Evolutionary conservation across 1,284 basidiomycete species (phyloP), one percentile per base, ranked within the genome.

Genomic region (Heliocybe sulcata): DNA sequence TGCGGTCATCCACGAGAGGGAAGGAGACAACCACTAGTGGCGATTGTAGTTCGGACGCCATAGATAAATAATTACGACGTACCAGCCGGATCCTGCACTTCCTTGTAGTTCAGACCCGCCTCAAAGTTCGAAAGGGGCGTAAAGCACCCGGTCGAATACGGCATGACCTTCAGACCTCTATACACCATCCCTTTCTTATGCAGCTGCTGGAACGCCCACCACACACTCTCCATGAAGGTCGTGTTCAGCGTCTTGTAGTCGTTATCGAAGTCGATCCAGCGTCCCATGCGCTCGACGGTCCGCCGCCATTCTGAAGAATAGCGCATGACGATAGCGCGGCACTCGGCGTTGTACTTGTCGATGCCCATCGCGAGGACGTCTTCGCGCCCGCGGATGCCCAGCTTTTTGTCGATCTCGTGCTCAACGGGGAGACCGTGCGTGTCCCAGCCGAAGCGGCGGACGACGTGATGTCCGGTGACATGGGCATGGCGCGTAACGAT

Each of bases 221-320:
- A 99, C 14, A 98, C 93, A 48, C 86, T 89, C 77, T 99, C 97
- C 97, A 99, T 99, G 71, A 94, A 99, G 22, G 83, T 78, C 4
- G 86, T 73, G 69, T 99, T 92, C 60, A 99, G 81, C 12, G 97
- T 99, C 77, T 98, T 98, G 82, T 99, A 99, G 63, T 97, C 97
- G 62, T 97, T 92, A 74, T 99, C 97, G 67, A 99, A 99, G 72
- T 99, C 97, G 73, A 99, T 99, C 97, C 97, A 99, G 59, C 97
- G 85, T 38, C 96, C 97, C 88, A 99, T 96, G 59, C 97, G 85
- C 72, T 98, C 96, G 56, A 99, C 96, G 3, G 94, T 99, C 35
- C 75, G 66, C 56, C 93, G 85, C 97, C 97, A 99, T 69, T 99
- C 95, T 14, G 79, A 77, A 3, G 95, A 83, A 70, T 99, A 99